Base-by-base conservation (phyloP, 1,284 basidiomycete species). In the Ceratobasidium sp. region DNA sequence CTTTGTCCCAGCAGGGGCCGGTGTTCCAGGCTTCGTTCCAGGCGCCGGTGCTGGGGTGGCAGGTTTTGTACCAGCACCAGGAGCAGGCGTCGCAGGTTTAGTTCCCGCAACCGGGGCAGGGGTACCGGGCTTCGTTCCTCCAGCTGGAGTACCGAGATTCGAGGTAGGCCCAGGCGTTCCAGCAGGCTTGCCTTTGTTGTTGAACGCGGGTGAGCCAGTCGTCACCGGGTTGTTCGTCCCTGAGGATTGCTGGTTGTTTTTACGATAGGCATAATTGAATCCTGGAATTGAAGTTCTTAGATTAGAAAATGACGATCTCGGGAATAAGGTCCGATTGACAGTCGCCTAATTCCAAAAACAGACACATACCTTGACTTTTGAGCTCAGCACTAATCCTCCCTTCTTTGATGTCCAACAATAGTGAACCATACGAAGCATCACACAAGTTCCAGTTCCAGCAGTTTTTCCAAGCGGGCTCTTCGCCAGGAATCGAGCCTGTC, bases 361-460 rank as follows among this genome's bases (percentile, higher is more conserved):
- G 8, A 31, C 5, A 80, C 86, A 71, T 75, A 92, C 96, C 97
- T 86, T 97, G 94, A 79, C 93, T 94, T 83, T 93, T 96, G 78
- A 96, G 88, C 82, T 99, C 97, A 0, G 93, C 93, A 76, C 93
- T 95, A 54, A 99, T 90, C 54, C 97, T 87, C 1, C 97, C 96
- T 76, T 98, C 96, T 78, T 91, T 92, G 79, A 99, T 86, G 78
- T 97, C 95, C 60, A 99, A 85, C 0, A 98, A 85, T 51, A 99
- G 87, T 19, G 90, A 91, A 1, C 97, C 98, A 78, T 93, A 97
- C 0, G 94, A 92, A 8, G 97, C 97, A 80, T 99, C 97, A 75
- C 97, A 96, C 51, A 98, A 84, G 80, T 97, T 96, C 96, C 96
- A 99, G 83, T 99, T 96, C 97, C 97, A 99, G 80, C 93, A 96